Evolutionary conservation across 129 eudicot species (phyloP), one percentile per base, ranked within the genome.

Genomic region (Chrysanthemum seticuspe): DNA sequence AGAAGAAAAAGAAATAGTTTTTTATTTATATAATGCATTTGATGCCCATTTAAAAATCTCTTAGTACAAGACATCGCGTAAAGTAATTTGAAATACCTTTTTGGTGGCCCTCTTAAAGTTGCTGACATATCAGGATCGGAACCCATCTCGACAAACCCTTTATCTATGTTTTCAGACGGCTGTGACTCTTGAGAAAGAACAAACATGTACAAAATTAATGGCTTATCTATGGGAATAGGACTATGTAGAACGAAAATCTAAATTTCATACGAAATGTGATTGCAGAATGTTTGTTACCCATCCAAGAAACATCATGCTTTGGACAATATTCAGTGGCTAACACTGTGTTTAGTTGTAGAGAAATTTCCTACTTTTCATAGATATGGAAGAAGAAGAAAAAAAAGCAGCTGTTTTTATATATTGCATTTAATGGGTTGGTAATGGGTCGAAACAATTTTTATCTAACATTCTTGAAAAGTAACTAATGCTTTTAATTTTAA

Each of bases 91-190:
- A 31, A 13, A 21, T 82, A 95, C 99, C 97, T 83, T 82, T 82
- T 74, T 25, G 99, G 99, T 80, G 85, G 94, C 64, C 86, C 89
- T 79, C 73, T 77, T 70, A 91, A 72, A 68, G 82, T 48, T 27
- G 74, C 63, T 72, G 78, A 52, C 29, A 55, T 44, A 71, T 71
- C 64, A 45, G 77, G 72, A 45, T 48, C 77, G 14, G 72, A 27
- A 71, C 40, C 63, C 13, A 44, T 12, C 29, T 73, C 77, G 50
- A 50, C 13, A 16, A 62, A 49, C 52, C 40, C 70, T 10, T 12
- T 15, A 31, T 63, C 71, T 0, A 40, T 74, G 40, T 62, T 70
- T 21, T 59, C 80, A 48, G 74, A 59, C 9, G 75, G 75, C 34
- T 76, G 74, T 47, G 74, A 76, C 31, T 53, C 80, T 76, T 68